Percentiles rank a stretch among this genome's conserved stretches.
These are phyloP conservation scores for Didymella glomerata DNA, from an alignment of 2,329 filamentous ascomycete species.

Conservation along the genomic window DNA sequence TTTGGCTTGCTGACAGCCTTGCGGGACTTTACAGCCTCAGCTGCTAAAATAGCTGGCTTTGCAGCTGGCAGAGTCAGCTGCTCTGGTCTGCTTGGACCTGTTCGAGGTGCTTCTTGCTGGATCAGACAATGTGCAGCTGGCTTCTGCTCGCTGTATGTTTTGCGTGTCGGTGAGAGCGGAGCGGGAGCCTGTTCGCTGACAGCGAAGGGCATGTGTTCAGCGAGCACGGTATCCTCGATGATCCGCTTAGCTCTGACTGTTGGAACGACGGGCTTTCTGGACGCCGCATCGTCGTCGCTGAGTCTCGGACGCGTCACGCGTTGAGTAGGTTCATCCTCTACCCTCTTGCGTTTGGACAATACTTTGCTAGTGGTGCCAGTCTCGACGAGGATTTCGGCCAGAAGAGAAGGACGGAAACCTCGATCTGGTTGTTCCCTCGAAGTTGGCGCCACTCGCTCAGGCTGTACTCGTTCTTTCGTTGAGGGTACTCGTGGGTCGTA, in stretches of 20 bases:
- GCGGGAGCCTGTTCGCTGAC: neutral
- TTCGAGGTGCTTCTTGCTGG: neutral
- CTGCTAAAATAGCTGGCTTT: constrained; percentile 1
- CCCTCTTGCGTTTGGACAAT: neutral
- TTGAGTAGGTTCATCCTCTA: constrained; percentile 6
- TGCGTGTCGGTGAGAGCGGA: neutral
- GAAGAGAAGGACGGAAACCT: neutral
- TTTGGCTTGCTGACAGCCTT: constrained; percentile 5
- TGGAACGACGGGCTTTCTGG: neutral
- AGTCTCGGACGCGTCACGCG: constrained; percentile 13
- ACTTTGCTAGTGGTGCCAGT: neutral
- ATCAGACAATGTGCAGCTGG: neutral
- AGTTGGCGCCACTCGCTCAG: neutral
- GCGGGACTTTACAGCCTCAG: neutral
- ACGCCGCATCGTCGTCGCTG: neutral
- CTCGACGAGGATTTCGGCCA: neutral
- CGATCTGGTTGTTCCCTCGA: neutral
- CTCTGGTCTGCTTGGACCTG: neutral
- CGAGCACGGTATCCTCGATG: neutral
- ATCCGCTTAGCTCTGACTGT: neutral
- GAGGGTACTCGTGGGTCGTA: constrained; percentile 25
- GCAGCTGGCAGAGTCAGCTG: neutral
- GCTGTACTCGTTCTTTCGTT: neutral
- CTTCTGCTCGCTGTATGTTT: constrained; percentile 6
- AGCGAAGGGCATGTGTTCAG: neutral